Evolutionary conservation across 2,329 filamentous ascomycete genomes (phyloP).

Genomic region (Akanthomyces lecanii): DNA sequence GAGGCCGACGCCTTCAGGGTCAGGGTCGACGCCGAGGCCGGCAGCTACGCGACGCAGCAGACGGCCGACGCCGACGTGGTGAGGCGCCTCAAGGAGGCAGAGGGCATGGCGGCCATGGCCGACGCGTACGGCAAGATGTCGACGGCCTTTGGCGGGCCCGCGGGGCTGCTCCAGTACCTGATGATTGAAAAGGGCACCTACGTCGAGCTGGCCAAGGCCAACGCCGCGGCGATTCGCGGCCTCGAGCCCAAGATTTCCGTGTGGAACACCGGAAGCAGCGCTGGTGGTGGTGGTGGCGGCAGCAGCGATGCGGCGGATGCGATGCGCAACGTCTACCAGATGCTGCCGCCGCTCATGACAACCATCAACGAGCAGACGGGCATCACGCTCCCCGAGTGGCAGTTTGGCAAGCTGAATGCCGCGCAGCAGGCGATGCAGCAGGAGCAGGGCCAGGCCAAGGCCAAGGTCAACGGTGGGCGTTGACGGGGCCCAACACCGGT

Average conservation of each 20-base stretch:
- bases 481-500: background rate
- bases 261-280: conserved; percentile 70
- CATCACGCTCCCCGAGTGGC: conserved; percentile 74
- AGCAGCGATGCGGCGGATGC: conserved; percentile 49
- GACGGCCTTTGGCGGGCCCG: conserved; percentile 70
- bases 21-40: conserved; percentile 43
- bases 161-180: conserved; percentile 75
- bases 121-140: conserved; percentile 72
- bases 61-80: conserved; percentile 58
- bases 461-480: conserved; percentile 15
- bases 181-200: conserved; percentile 84
- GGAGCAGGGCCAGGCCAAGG: conserved; percentile 17
- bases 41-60: conserved; percentile 36
- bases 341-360: conserved; percentile 71
- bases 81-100: conserved; percentile 66
- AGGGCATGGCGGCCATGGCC: conserved; percentile 72
- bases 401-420: conserved; percentile 48
- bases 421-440: conserved; percentile 29
- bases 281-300: conserved; percentile 36
- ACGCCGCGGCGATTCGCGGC: conserved; percentile 69
- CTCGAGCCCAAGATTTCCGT: conserved; percentile 85
- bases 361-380: conserved; percentile 90
- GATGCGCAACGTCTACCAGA: conserved; percentile 80
- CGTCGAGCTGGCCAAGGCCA: conserved; percentile 71
- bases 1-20: conserved; percentile 48